Conservation (phyloP, 495 filamentous ascomycete genomes). For the Thermothielavioides terrestris region DNA sequence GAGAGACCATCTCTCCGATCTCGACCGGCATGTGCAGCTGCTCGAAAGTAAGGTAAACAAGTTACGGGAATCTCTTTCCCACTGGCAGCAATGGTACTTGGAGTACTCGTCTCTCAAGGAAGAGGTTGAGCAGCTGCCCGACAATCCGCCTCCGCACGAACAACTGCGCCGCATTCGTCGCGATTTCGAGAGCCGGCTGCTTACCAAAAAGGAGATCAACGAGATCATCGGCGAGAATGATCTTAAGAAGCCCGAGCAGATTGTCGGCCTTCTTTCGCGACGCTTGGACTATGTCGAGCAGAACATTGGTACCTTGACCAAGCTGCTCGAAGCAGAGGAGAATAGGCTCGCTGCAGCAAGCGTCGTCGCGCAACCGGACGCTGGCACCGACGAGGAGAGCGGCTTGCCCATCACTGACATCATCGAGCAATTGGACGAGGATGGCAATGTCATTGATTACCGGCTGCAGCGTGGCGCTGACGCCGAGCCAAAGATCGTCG, state of each 20-base stretch:
- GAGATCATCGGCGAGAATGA: constrained; percentile 53
- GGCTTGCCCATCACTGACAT: constrained; percentile 76
- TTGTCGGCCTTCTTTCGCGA: constrained; percentile 61
- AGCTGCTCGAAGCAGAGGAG: constrained; percentile 59
- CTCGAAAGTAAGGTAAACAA: constrained; percentile 69
- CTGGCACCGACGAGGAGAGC: constrained; percentile 48
- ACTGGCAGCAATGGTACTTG: constrained; percentile 83
- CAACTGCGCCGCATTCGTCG: constrained; percentile 32
- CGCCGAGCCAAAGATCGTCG: constrained; percentile 51
- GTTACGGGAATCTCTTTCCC: constrained; percentile 64
- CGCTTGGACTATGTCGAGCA: constrained; percentile 81
- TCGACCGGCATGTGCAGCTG: constrained; percentile 66
- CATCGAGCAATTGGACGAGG: constrained; percentile 82
- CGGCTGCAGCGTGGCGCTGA: constrained; percentile 53
- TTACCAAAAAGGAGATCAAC: constrained; percentile 50
- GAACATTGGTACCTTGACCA: constrained; percentile 63
- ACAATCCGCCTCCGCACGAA: constrained; percentile 46
- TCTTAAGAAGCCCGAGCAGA: constrained; percentile 43
- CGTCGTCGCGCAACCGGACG: constrained; percentile 39
- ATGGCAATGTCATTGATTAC: constrained; percentile 70
- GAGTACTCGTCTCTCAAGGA: constrained; percentile 87
- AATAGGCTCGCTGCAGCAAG: constrained; percentile 50
- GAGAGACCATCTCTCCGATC: constrained; percentile 42
- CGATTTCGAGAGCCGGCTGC: constrained; percentile 35
- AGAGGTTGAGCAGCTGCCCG: constrained; percentile 49